Evolutionary conservation across 1,139 yeast genomes (phyloP).

Genomic region (Protomyces macrosporus): DNA sequence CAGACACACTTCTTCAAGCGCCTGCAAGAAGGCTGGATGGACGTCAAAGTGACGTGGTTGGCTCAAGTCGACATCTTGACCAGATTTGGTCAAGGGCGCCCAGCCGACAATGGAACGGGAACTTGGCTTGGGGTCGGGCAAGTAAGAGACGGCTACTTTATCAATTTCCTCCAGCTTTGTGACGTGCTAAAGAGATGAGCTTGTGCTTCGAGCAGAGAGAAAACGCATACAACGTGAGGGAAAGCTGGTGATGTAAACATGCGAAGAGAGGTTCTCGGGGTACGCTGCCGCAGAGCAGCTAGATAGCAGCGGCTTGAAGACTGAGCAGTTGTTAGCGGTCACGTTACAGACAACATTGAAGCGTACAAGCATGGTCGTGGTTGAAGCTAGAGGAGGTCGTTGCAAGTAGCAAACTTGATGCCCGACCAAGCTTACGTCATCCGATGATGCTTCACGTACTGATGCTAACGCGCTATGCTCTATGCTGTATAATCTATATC

Average conservation of each 20-base stretch:
- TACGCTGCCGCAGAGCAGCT: no score
- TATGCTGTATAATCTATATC: no score
- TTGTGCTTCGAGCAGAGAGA: not conserved
- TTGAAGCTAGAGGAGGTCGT: no score
- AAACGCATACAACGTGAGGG: not conserved
- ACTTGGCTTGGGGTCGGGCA: not conserved
- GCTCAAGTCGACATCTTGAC: constrained; percentile 10
- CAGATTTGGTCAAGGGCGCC: constrained; percentile 1
- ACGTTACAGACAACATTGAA: no score
- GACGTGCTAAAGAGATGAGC: not conserved
- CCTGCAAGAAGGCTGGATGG: constrained; percentile 10
- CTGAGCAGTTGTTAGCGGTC: no score
- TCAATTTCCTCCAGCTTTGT: constrained; percentile 4
- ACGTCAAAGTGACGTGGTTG: constrained; percentile 1
- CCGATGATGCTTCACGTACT: not conserved
- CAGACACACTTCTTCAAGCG: constrained; percentile 39
- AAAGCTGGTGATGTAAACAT: not conserved
- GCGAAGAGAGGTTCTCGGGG: not conserved
- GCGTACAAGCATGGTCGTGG: no score
- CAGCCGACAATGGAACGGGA: constrained; percentile 17
- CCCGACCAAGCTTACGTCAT: no score
- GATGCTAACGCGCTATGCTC: not conserved
- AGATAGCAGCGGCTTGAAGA: no score
- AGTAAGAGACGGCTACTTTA: constrained; percentile 6
- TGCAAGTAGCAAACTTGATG: no score